phyloP scores from a whole-genome alignment of 2,329 filamentous ascomycete genomes.

The Ilyonectria robusta region DNA sequence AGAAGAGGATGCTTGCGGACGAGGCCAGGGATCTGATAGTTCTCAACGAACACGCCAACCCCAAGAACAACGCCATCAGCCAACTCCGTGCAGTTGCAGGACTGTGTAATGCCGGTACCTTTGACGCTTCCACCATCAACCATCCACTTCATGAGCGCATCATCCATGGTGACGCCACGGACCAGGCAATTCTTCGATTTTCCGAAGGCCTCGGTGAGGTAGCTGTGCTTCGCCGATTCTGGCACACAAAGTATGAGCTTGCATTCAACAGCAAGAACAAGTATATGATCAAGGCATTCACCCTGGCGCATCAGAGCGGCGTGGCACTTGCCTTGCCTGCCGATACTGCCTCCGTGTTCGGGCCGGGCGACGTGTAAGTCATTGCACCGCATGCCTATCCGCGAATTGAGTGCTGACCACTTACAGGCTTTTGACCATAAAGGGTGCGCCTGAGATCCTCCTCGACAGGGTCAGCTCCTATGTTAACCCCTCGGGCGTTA shows the following conservation, averaged over 20 bases:
- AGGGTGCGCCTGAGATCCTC: conserved; percentile 83
- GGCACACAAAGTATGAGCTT: conserved; percentile 77
- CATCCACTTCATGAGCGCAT: conserved; percentile 72
- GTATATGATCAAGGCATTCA: conserved; percentile 79
- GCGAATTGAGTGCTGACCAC: conserved; percentile 9
- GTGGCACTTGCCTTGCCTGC: conserved; percentile 49
- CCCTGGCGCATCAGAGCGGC: conserved; percentile 56
- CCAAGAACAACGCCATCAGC: conserved; percentile 60
- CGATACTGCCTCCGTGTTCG: conserved; percentile 29
- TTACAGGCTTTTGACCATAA: conserved; percentile 76
- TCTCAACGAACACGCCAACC: conserved; percentile 37
- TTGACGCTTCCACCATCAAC: conserved; percentile 75
- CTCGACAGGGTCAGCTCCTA: conserved; percentile 74
- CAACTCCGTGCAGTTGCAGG: conserved; percentile 74
- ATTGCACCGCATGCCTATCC: no score
- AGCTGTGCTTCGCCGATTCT: conserved; percentile 70
- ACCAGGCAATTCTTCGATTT: conserved; percentile 81
- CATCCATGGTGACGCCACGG: conserved; percentile 82
- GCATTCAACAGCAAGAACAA: conserved; percentile 90
- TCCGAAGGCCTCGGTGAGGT: conserved; percentile 73
- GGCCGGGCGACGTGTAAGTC: conserved; percentile 22
- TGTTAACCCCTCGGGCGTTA: conserved; percentile 68
- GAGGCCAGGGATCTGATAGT: conserved; percentile 61
- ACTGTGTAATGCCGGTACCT: conserved; percentile 83
- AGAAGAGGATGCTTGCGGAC: conserved; percentile 63